phyloP scores from a whole-genome alignment of 225 moss, liverwort and hornwort species.

The Physcomitrium patens region DNA sequence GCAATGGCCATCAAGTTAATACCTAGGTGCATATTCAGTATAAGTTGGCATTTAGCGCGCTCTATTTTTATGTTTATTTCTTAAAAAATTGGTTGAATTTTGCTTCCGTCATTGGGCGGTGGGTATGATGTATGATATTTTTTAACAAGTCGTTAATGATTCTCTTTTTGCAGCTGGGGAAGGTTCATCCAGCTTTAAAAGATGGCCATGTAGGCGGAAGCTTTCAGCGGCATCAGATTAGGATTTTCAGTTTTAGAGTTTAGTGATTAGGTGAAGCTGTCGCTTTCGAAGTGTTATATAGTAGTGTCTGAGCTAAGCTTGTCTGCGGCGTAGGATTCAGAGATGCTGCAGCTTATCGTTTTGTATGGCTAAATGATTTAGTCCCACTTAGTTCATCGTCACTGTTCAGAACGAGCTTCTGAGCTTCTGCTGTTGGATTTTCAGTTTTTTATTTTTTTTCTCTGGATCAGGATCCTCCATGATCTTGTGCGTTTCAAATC shows the following conservation, averaged over 20 bases:
- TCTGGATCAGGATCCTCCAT: slow-evolving; percentile 20
- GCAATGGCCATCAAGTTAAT: slow-evolving; percentile 24
- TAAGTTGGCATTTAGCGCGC: slow-evolving; percentile 25
- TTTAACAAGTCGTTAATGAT: slow-evolving; percentile 18
- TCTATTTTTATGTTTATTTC: background rate
- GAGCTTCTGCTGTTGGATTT: slow-evolving; percentile 17
- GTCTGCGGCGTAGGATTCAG: slow-evolving; percentile 34
- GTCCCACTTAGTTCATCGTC: slow-evolving; percentile 33
- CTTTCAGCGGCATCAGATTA: slow-evolving; percentile 30
- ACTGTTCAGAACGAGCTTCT: slow-evolving; percentile 10
- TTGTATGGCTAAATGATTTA: slow-evolving; percentile 26
- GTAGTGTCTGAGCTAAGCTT: slow-evolving; percentile 43
- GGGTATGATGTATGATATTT: background rate
- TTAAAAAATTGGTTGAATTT: background rate
- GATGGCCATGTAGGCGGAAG: slow-evolving; percentile 25
- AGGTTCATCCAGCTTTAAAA: slow-evolving; percentile 10
- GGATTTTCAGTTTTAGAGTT: background rate
- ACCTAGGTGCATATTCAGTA: slow-evolving; percentile 31
- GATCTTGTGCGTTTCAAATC: slow-evolving; percentile 28
- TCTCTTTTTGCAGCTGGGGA: slow-evolving; percentile 31
- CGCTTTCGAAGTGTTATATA: slow-evolving; percentile 42
- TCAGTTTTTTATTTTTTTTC: slow-evolving; percentile 26
- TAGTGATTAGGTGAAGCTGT: slow-evolving; percentile 26
- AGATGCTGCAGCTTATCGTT: slow-evolving; percentile 27
- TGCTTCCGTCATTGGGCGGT: slow-evolving; percentile 2